Base-by-base conservation (phyloP, 129 eudicot genomes). In the Oenanthe sinensis region DNA sequence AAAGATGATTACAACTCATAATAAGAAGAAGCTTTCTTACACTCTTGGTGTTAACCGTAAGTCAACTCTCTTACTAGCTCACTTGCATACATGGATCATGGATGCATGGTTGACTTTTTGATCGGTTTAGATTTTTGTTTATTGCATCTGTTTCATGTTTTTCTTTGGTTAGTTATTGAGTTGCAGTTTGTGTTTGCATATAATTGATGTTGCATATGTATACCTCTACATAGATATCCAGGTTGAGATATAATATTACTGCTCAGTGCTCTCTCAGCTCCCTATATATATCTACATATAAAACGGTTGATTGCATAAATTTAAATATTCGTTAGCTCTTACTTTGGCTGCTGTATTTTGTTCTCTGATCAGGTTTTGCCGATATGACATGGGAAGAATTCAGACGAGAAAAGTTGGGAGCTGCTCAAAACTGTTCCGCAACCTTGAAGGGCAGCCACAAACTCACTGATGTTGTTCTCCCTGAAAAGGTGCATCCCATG, bases 381-480 rank as follows among this genome's bases (percentile, higher is more conserved):
- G 99, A 96, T 83, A 55, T 85, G 95, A 88, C 99, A 60, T 96
- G 93, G 91, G 97, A 96, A 36, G 99, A 96, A 84, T 96, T 96
- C 89, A 85, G 85, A 16, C 84, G 77, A 83, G 86, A 86, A 16
- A 87, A 73, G 78, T 71, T 92, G 15, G 99, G 99, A 71, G 99
- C 97, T 82, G 97, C 96, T 69, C 99, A 96, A 77, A 90, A 96
- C 80, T 96, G 99, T 67, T 96, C 99, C 39, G 97, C 97, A 50
- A 96, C 99, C 46, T 80, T 63, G 77, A 90, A 82, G 77, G 97
- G 97, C 79, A 95, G 79, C 77, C 99, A 92, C 93, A 90, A 90
- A 85, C 90, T 92, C 86, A 85, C 96, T 50, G 85, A 91, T 85
- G 91, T 43, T 43, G 79, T 74, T 55, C 87, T 87, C 79, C 99